Evolutionary conservation across 306 rosid genomes (phyloP).

Genomic region (Casuarina cunninghamiana): DNA sequence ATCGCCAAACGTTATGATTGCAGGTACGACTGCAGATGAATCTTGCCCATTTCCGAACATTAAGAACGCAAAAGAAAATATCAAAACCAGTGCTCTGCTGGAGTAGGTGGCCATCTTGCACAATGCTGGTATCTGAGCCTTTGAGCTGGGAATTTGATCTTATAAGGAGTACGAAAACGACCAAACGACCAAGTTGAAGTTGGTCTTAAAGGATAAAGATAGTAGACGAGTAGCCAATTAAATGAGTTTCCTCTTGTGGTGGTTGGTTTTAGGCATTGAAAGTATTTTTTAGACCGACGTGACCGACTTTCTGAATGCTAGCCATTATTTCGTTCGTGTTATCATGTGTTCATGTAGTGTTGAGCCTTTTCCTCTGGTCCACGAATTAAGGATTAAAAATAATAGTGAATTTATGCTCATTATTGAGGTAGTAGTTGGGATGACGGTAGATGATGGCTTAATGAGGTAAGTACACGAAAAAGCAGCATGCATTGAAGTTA

Average conservation of each 20-base stretch:
- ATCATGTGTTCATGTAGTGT: background rate
- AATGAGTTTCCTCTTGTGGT: constrained; percentile 44
- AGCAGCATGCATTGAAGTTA: constrained; percentile 63
- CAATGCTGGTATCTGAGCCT: constrained; percentile 11
- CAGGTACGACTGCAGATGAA: constrained; percentile 68
- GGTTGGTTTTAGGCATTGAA: constrained; percentile 29
- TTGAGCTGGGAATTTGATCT: constrained; percentile 15
- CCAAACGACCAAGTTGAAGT: constrained; percentile 31
- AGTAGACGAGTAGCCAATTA: constrained; percentile 62
- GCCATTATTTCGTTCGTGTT: background rate
- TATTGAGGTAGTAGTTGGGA: constrained; percentile 35
- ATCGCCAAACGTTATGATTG: constrained; percentile 84
- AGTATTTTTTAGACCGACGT: background rate
- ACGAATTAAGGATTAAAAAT: background rate
- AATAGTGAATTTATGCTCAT: background rate
- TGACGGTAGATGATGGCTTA: constrained; percentile 16
- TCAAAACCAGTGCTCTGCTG: constrained; percentile 41
- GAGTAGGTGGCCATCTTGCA: constrained; percentile 39
- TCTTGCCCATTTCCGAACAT: constrained; percentile 61
- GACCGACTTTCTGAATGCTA: background rate
- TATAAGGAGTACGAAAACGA: constrained; percentile 40
- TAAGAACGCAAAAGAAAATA: constrained; percentile 38
- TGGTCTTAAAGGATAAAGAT: constrained; percentile 57
- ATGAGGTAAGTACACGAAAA: constrained; percentile 23
- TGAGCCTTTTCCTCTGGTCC: background rate